These are phyloP conservation scores for Orbilia blumenaviensis DNA, from an alignment of 2,329 filamentous ascomycete genomes.

Conservation along the genomic window DNA sequence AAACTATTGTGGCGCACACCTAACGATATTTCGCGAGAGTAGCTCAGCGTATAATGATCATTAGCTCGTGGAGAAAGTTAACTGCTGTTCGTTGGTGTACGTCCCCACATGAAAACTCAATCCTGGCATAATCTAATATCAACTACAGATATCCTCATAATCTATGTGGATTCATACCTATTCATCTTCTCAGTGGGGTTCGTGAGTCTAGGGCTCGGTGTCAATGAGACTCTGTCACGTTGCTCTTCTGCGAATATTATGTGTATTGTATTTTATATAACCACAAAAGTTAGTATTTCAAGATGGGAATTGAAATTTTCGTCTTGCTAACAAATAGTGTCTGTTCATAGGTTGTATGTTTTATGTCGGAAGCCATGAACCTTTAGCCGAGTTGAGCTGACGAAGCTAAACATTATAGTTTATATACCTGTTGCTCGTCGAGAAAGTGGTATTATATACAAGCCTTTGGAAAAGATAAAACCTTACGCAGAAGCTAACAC, in stretches of 20 bases:
- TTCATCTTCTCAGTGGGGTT: constrained; percentile 69
- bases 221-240: constrained; percentile 64
- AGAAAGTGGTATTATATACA: constrained; percentile 68
- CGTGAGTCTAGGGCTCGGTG: constrained; percentile 67
- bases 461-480: neutral
- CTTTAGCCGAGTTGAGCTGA: neutral
- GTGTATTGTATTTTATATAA: constrained; percentile 70
- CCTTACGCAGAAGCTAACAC: neutral
- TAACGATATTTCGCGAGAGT: neutral
- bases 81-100: constrained; percentile 38
- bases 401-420: constrained; percentile 60
- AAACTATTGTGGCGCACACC: neutral
- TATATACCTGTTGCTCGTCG: constrained; percentile 72
- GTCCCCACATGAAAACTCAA: neutral
- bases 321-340: neutral
- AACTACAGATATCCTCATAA: constrained; percentile 67
- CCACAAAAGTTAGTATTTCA: constrained; percentile 66
- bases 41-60: constrained; percentile 22
- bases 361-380: constrained; percentile 51
- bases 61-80: constrained; percentile 20
- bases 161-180: constrained; percentile 69
- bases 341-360: constrained; percentile 28
- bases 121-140: neutral
- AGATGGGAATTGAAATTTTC: neutral
- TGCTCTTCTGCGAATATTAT: constrained; percentile 69